These are phyloP conservation scores for Phytopythium mirpurense DNA, from an alignment of 352 stramenopile species.

Conservation along the genomic window DNA sequence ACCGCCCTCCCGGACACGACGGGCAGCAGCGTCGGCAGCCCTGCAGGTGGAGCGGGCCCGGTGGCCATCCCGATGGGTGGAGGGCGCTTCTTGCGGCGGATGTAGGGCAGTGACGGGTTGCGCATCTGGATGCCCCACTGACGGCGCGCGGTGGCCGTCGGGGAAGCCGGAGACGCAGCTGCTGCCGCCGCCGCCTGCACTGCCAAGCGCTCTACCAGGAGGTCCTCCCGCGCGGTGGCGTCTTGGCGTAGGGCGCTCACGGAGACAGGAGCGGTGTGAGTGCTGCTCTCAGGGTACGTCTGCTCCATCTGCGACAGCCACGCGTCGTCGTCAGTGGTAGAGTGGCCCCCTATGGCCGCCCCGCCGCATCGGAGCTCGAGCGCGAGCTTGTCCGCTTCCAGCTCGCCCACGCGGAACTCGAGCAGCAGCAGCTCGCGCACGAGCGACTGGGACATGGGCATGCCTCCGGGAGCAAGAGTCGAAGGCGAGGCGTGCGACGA, in stretches of 20 bases:
- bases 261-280: neutral
- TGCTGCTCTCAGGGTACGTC: neutral
- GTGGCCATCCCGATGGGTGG: neutral
- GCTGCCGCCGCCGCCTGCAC: neutral
- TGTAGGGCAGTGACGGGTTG: slow-evolving; percentile 57
- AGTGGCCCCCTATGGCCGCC: neutral
- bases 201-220: neutral
- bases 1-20: slow-evolving; percentile 17
- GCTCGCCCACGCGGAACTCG: slow-evolving; percentile 85
- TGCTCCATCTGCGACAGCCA: neutral
- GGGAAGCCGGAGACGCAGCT: slow-evolving; percentile 4
- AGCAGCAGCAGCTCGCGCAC: slow-evolving; percentile 65
- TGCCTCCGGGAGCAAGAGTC: neutral
- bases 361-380: neutral
- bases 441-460: slow-evolving; percentile 20
- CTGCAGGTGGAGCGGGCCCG: neutral
- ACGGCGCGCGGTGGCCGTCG: slow-evolving; percentile 15
- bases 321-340: neutral
- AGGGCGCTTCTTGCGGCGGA: slow-evolving; percentile 63
- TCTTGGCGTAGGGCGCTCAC: neutral
- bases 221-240: neutral
- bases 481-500: neutral
- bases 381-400: slow-evolving; percentile 88
- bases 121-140: slow-evolving; percentile 58
- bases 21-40: slow-evolving; percentile 7